Evolutionary conservation across 345 rosid genomes (phyloP), one percentile per base, ranked within the genome.

Genomic region (Bretschneidera sinensis): DNA sequence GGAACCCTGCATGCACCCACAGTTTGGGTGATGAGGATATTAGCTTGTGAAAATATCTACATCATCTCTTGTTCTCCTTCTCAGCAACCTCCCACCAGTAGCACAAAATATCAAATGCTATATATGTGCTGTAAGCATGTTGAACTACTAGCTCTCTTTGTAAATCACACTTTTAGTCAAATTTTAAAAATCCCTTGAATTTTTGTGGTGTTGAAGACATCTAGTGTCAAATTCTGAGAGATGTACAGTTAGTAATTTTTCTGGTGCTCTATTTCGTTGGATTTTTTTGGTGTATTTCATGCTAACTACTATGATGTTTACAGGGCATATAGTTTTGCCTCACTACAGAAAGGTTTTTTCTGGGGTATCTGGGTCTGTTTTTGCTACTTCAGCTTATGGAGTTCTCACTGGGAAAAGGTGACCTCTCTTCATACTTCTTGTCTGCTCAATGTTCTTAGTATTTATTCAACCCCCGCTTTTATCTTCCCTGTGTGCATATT

Each of bases 341-440:
- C 85, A 80, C 64, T 92, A 81, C 63, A 78, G 69, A 67, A 75
- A 78, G 56, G 73, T 81, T 31, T 84, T 84, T 66, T 67, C 83
- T 51, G 87, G 80, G 65, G 69, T 81, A 60, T 76, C 87, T 55
- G 68, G 75, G 31, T 79, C 87, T 48, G 66, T 76, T 64, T 50
- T 80, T 51, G 69, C 71, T 11, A 45, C 72, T 39, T 79, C 88
- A 52, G 91, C 95, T 21, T 70, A 79, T 33, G 84, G 85, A 72
- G 73, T 85, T 66, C 97, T 92, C 65, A 85, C 87, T 18, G 98
- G 98, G 28, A 77, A 74, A 68, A 87, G 84, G 97, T 87, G 23
- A 68, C 76, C 53, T 57, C 28, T 33, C 48, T 56, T 34, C 1
- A 47, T 49, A 39, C 16, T 9, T 56, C 15, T 21, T 53, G 39